Conservation (phyloP, 768 basidiomycete genomes). For the Austroboletus festivus region DNA sequence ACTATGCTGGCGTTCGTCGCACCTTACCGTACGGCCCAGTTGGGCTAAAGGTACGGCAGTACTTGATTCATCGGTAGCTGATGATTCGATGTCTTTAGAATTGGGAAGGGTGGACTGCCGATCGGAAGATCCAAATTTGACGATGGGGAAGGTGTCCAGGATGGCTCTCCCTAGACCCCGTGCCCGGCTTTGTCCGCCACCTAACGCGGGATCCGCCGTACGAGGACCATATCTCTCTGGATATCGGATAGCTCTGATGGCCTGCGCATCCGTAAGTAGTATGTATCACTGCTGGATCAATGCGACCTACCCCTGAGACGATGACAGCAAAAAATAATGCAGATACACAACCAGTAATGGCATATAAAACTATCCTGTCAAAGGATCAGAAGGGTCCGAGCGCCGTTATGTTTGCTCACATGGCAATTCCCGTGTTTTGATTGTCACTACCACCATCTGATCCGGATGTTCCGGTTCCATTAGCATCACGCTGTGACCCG, state of each 20-base stretch:
- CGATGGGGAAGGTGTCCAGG: conserved; percentile 91
- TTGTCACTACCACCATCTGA: conserved; percentile 5
- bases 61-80: neutral
- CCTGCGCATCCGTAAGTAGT: conserved; percentile 38
- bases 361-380: conserved; percentile 73
- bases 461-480: conserved; percentile 12
- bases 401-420: conserved; percentile 45
- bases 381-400: conserved; percentile 8
- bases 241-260: conserved; percentile 80
- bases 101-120: conserved; percentile 8
- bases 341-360: conserved; percentile 86
- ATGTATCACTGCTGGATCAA: neutral
- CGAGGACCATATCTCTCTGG: conserved; percentile 92
- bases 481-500: conserved; percentile 16
- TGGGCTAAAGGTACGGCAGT: conserved; percentile 2
- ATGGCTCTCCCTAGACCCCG: conserved; percentile 90
- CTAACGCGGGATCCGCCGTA: conserved; percentile 28
- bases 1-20: neutral
- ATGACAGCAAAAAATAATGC: conserved; percentile 83
- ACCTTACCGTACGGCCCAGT: neutral
- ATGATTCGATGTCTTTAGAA: conserved; percentile 34
- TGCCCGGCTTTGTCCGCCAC: conserved; percentile 61
- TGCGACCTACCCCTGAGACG: conserved; percentile 65
- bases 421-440: conserved; percentile 65
- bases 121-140: conserved; percentile 64